Base-by-base conservation (phyloP, 495 filamentous ascomycete genomes). In the Neurospora sp. region DNA sequence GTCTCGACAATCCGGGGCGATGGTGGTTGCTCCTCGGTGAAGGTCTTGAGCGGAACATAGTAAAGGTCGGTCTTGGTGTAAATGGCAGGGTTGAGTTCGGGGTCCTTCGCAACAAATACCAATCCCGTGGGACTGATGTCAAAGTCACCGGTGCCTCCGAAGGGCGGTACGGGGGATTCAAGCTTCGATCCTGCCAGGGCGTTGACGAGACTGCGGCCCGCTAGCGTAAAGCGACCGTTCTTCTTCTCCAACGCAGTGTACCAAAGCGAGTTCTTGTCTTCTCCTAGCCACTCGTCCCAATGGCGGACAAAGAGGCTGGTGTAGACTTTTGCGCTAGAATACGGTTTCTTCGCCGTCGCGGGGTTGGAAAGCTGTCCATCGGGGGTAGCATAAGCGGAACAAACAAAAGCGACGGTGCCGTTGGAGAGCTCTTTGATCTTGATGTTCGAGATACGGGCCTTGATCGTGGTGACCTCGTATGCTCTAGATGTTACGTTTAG, bases 31-130 rank as follows among this genome's bases (percentile, higher is more conserved):
- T 79, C 54, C 71, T 89, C 87, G 70, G 88, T 83, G 75, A 90
- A 89, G 16, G 83, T 85, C 79, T 84, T 81, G 12, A 96, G 85
- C 2, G 91, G 87, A 8, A 93, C 86, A 75, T 90, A 90, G 79
- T 93, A 94, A 37, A 93, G 82, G 72, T 92, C 89, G 42, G 90
- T 91, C 74, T 94, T 92, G 5, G 95, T 98, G 82, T 96, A 90
- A 14, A 89, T 86, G 0, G 95, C 94, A 5, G 90, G 89, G 75
- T 93, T 89, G 5, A 96, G 78, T 8, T 86, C 85, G 0, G 94
- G 94, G 77, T 96, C 94, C 76, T 93, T 96, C 0, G 94, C 90
- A 39, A 96, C 89, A 80, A 97, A 97, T 2, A 92, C 89, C 72
- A 98, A 85, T 3, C 88, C 88, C 71, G 78, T 82, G 48, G 82